Base-by-base conservation (phyloP, 805 yeast genomes). In the Pichia manshurica region DNA sequence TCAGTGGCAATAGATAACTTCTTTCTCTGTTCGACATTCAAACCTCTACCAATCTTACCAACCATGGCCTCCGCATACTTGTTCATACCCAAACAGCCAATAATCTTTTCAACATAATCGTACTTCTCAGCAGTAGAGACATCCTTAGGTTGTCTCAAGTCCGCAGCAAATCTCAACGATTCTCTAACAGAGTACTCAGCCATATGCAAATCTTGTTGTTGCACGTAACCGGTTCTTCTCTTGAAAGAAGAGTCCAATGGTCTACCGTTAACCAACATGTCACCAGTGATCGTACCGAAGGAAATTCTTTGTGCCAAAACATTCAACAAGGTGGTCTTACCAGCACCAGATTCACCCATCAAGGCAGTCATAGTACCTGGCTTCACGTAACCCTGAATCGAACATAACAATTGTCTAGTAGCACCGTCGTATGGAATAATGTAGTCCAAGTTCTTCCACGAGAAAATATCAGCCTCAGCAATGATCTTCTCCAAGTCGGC, bases 301-400 rank as follows among this genome's bases (percentile, higher is more conserved):
- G 73, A 72, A 44, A 70, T 65, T 58, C 84, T 67, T 56, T 73
- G 75, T 42, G 81, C 73, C 50, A 78, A 62, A 36, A 74, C 73
- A 55, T 78, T 78, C 52, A 78, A 66, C 46, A 78, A 63, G 4
- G 84, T 78, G 0, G 84, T 78, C 58, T 78, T 78, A 58, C 84
- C 84, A 15, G 84, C 83, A 54, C 84, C 84, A 6, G 82, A 76
- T 56, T 76, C 82, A 51, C 84, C 84, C 82, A 78, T 78, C 36
- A 78, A 61, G 2, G 84, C 83, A 23, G 82, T 78, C 59, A 78
- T 60, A 7, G 75, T 69, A 44, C 84, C 84, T 2, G 84, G 82
- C 20, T 67, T 62, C 56, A 71, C 68, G 56, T 63, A 71, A 42
- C 77, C 77, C 34, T 71, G 69, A 47, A 72, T 64, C 47, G 70